Conservation (phyloP, 345 rosid genomes). For the Euphorbia peplus region DNA sequence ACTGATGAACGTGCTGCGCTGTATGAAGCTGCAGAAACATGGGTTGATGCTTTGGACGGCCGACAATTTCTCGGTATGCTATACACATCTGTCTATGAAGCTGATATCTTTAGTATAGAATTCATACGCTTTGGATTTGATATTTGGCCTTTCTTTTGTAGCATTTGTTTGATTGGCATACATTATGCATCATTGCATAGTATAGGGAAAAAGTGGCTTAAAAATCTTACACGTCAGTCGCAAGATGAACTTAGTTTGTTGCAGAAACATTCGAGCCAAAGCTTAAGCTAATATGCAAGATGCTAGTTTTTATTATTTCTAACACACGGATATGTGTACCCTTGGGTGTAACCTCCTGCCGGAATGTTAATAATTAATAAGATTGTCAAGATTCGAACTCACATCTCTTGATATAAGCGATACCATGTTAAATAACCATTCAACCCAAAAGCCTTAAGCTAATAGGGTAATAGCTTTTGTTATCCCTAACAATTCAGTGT, state of each 20-base stretch:
- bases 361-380: too few species aligned
- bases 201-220: background rate
- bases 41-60: constrained; percentile 82
- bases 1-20: constrained; percentile 83
- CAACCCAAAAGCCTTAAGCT: too few species aligned
- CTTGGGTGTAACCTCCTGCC: too few species aligned
- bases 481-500: background rate
- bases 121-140: background rate
- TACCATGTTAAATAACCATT: too few species aligned
- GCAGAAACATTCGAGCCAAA: too few species aligned
- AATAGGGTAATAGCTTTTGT: too few species aligned
- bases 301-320: too few species aligned
- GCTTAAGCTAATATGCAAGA: too few species aligned
- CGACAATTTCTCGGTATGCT: constrained; percentile 64
- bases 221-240: background rate
- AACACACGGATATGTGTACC: too few species aligned
- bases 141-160: background rate
- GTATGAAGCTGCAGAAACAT: constrained; percentile 85
- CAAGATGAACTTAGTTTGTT: background rate
- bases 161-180: background rate
- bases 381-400: too few species aligned
- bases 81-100: constrained; percentile 20
- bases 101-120: background rate
- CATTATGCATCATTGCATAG: background rate
- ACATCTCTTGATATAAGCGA: too few species aligned